Conservation (phyloP, 2,329 filamentous ascomycete species). For the Aschersonia sp. region DNA sequence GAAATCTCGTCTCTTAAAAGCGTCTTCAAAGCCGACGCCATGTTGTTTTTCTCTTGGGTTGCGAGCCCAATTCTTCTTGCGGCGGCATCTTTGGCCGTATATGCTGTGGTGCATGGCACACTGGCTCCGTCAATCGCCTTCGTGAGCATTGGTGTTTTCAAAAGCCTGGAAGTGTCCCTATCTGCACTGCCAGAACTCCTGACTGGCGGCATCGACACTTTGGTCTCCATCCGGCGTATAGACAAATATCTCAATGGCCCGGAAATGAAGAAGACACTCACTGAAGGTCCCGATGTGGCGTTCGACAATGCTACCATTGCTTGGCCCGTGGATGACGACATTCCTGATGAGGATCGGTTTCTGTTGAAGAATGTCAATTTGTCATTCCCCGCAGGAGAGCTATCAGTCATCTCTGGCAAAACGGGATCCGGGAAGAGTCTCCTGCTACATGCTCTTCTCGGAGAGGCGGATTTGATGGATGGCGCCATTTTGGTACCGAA, state of each 20-base stretch:
- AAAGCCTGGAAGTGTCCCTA: conserved; percentile 56
- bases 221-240: conserved; percentile 58
- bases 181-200: conserved; percentile 60
- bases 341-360: conserved; percentile 45
- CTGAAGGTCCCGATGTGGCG: conserved; percentile 41
- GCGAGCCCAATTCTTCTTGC: conserved; percentile 60
- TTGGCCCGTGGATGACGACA: conserved; percentile 55
- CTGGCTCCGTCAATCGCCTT: conserved; percentile 64
- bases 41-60: conserved; percentile 55
- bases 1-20: conserved; percentile 55
- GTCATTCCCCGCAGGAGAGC: conserved; percentile 50
- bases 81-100: conserved; percentile 54
- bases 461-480: conserved; percentile 55
- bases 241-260: conserved; percentile 55
- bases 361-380: conserved; percentile 49
- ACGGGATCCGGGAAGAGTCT: conserved; percentile 70
- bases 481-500: conserved; percentile 44
- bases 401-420: conserved; percentile 63
- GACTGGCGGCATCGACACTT: conserved; percentile 55
- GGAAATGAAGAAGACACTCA: conserved; percentile 42
- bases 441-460: conserved; percentile 57
- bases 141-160: conserved; percentile 62
- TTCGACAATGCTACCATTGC: conserved; percentile 57
- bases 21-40: conserved; percentile 48
- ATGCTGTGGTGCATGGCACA: conserved; percentile 46